These are phyloP conservation scores for Telopea speciosissima DNA, from an alignment of 177 flowering plant species.

Conservation along the genomic window DNA sequence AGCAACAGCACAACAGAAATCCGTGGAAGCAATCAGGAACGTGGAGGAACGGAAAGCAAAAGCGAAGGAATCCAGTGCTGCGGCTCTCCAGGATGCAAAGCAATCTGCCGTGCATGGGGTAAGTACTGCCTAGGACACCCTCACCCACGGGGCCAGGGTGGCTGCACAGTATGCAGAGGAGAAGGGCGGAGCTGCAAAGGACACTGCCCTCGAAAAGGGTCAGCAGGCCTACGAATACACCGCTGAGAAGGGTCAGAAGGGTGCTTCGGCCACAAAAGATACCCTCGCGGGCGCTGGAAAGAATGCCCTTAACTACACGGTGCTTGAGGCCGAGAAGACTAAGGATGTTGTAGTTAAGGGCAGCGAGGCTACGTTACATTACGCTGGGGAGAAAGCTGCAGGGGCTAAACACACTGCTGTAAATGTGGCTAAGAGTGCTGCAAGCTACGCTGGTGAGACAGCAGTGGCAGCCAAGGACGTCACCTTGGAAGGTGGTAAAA, in stretches of 20 bases:
- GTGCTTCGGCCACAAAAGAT: conserved; percentile 15
- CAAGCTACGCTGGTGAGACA: conserved; percentile 28
- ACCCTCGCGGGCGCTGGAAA: conserved; percentile 17
- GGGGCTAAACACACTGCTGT: conserved; percentile 27
- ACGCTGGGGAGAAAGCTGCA: conserved; percentile 16
- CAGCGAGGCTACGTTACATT: conserved; percentile 3
- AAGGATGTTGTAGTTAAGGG: conserved; percentile 9
- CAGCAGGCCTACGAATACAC: conserved; percentile 2
- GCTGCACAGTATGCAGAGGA: conserved; percentile 5
- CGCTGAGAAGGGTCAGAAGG: neutral
- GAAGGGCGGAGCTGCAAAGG: conserved; percentile 10
- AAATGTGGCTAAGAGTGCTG: conserved; percentile 24
- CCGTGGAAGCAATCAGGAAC: conserved; percentile 25
- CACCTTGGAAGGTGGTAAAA: conserved; percentile 16
- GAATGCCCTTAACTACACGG: conserved; percentile 16
- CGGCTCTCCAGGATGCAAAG: conserved; percentile 7
- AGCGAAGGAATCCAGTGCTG: conserved; percentile 12
- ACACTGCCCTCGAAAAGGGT: conserved; percentile 15
- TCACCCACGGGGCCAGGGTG: neutral
- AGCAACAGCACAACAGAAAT: conserved; percentile 33
- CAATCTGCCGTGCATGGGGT: conserved; percentile 3
- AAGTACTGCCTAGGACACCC: neutral
- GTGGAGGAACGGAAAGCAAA: conserved; percentile 29
- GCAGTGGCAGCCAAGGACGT: conserved; percentile 23
- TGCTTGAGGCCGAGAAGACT: conserved; percentile 14